Percentiles rank a stretch among this genome's conserved stretches.
phyloP scores from a whole-genome alignment of 345 rosid genomes.

The Viola odorata region DNA sequence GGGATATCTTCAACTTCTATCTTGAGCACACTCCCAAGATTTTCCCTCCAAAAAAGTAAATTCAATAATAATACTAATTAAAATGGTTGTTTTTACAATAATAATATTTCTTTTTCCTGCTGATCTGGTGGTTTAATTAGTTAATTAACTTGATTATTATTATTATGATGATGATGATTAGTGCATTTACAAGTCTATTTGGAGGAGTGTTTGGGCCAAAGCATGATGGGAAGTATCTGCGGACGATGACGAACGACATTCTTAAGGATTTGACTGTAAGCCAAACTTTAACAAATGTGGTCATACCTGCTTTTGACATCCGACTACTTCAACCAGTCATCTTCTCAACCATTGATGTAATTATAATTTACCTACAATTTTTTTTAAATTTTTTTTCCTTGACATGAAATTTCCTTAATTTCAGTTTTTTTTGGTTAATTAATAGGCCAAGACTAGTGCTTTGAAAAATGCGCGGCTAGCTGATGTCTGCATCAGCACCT shows the following conservation, averaged over 20 bases:
- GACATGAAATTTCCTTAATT: too few species aligned
- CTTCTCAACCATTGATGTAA: conserved; percentile 17
- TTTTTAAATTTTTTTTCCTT: too few species aligned
- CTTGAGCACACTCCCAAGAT: conserved; percentile 9
- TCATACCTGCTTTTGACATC: conserved; percentile 20
- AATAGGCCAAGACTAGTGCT: conserved; percentile 18
- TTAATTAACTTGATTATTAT: not conserved
- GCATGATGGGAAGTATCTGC: conserved; percentile 20
- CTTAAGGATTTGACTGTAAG: conserved; percentile 10
- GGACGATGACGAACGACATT: not conserved
- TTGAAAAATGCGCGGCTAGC: conserved; percentile 24
- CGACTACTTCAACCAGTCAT: conserved; percentile 17
- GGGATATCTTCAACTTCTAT: conserved; percentile 14
- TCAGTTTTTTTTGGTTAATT: too few species aligned
- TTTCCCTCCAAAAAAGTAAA: conserved; percentile 4
- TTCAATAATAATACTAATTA: not conserved
- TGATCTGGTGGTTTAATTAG: not conserved
- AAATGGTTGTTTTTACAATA: not conserved
- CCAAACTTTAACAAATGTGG: conserved; percentile 7
- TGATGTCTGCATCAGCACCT: conserved; percentile 22
- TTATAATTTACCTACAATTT: too few species aligned
- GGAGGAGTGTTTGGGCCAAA: conserved; percentile 10
- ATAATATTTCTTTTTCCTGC: not conserved
- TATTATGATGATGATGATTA: not conserved
- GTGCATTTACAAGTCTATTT: not conserved